A percentile compares a stretch with the other conserved stretches of the same genome.
Conservation (phyloP, 371 early-diverging fungal species). For the Zopfochytrium polystomum region DNA sequence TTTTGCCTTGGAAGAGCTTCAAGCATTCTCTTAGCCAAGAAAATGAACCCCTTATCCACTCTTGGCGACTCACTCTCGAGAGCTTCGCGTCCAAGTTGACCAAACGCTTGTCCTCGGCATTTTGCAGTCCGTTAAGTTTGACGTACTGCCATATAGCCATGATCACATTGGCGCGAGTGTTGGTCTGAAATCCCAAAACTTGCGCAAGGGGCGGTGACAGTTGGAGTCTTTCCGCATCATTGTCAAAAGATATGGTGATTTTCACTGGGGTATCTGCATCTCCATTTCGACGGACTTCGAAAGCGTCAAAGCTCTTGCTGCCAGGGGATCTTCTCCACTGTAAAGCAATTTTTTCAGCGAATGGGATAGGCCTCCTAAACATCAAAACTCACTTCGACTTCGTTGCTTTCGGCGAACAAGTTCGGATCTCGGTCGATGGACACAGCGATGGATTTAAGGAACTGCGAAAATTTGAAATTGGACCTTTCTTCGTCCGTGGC, state of each 20-base stretch:
- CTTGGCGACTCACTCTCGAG: slow-evolving; percentile 45
- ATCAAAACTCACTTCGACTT: no score
- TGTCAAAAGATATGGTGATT: slow-evolving; percentile 74
- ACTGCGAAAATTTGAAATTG: slow-evolving; percentile 86
- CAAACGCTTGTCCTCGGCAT: slow-evolving; percentile 73
- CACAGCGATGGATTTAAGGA: slow-evolving; percentile 74
- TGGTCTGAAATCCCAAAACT: slow-evolving; percentile 71
- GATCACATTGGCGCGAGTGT: slow-evolving; percentile 72
- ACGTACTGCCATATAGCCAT: slow-evolving; percentile 94
- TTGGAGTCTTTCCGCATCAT: slow-evolving; percentile 75
- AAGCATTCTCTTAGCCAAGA: no score
- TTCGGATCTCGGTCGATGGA: slow-evolving; percentile 79
- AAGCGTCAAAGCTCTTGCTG: slow-evolving; percentile 77
- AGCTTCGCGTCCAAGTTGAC: slow-evolving; percentile 56
- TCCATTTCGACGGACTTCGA: slow-evolving; percentile 88
- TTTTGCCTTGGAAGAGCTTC: no score
- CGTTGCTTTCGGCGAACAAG: slow-evolving; percentile 51
- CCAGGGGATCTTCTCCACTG: no score
- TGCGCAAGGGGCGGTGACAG: slow-evolving; percentile 67
- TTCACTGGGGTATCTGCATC: slow-evolving; percentile 76
- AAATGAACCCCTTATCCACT: no score
- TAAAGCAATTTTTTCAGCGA: no score
- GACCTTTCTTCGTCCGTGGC: slow-evolving; percentile 64
- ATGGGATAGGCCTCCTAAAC: no score
- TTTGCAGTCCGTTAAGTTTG: slow-evolving; percentile 82